phyloP scores from a whole-genome alignment of 257 asterid species.

The Agastache rugosa region DNA sequence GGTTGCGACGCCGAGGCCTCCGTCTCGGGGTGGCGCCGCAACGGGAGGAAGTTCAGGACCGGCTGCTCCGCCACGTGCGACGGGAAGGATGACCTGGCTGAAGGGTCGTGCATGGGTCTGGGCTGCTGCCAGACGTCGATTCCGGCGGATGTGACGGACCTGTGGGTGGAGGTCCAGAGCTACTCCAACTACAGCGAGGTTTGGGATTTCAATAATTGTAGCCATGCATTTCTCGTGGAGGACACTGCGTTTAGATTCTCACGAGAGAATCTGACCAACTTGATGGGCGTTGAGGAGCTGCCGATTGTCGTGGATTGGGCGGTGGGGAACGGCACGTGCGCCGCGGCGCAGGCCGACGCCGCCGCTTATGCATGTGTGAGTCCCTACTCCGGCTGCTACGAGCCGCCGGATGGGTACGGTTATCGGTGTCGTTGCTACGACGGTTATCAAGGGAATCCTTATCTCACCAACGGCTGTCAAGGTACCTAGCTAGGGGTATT shows the following conservation, averaged over 20 bases:
- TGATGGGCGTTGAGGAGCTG: slow-evolving; percentile 17
- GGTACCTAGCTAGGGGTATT: neutral
- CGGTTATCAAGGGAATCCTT: slow-evolving; percentile 48
- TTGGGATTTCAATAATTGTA: slow-evolving; percentile 21
- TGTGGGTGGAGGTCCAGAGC: slow-evolving; percentile 5
- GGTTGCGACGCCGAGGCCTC: slow-evolving; percentile 41
- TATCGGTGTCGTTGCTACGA: slow-evolving; percentile 50
- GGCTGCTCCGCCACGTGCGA: slow-evolving; percentile 37
- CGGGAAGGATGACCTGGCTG: neutral
- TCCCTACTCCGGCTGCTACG: slow-evolving; percentile 20
- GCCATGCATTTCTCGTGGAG: slow-evolving; percentile 42
- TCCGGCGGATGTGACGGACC: slow-evolving; percentile 20
- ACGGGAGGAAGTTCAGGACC: neutral
- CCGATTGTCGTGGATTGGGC: slow-evolving; percentile 54
- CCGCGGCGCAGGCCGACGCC: slow-evolving; percentile 4
- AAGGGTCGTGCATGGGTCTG: slow-evolving; percentile 37
- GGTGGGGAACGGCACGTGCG: slow-evolving; percentile 35
- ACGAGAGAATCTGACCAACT: neutral
- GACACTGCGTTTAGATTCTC: slow-evolving; percentile 33
- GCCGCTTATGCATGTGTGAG: neutral
- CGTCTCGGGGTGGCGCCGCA: neutral
- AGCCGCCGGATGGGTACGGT: slow-evolving; percentile 35
- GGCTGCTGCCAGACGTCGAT: slow-evolving; percentile 49
- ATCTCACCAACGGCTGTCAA: neutral
- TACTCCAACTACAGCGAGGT: neutral